Percentiles rank a stretch among this genome's conserved stretches.
Evolutionary conservation across 371 early-diverging fungal genomes (phyloP).

Genomic region (Mortierella sp.): DNA sequence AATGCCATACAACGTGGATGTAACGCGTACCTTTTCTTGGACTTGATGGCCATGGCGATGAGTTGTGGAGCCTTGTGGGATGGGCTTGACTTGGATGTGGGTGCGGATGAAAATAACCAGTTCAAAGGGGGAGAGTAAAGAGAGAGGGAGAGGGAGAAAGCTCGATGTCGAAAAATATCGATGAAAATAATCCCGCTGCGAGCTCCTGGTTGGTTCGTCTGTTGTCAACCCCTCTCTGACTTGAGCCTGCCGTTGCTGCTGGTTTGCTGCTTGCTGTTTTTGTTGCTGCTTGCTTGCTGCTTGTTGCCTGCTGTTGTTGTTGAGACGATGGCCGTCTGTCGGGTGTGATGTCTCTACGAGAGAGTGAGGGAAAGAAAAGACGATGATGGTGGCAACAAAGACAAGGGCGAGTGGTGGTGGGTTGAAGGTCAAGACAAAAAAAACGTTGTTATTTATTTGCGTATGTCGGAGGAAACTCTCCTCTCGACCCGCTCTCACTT

Average conservation of each 20-base stretch:
- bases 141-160: neutral
- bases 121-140: neutral
- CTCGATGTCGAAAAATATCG: slow-evolving; percentile 3
- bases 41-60: slow-evolving; percentile 8
- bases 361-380: neutral
- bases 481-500: neutral
- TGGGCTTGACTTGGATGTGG: slow-evolving; percentile 5
- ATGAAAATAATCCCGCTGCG: slow-evolving; percentile 11
- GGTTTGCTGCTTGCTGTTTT: neutral
- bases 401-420: neutral
- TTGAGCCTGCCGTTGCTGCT: neutral
- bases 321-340: too few species aligned
- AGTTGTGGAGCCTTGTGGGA: neutral
- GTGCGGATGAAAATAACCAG: slow-evolving; percentile 15
- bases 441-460: neutral
- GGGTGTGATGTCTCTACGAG: neutral
- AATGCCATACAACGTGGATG: neutral
- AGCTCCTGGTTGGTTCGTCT: neutral
- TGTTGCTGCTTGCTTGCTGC: neutral
- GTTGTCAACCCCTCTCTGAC: neutral
- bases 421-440: neutral
- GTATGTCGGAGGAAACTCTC: neutral
- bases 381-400: neutral
- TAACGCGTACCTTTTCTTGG: slow-evolving; percentile 20
- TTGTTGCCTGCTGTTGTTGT: neutral